phyloP scores from a whole-genome alignment of 2,329 filamentous ascomycete species.

The Didymella pinodella region DNA sequence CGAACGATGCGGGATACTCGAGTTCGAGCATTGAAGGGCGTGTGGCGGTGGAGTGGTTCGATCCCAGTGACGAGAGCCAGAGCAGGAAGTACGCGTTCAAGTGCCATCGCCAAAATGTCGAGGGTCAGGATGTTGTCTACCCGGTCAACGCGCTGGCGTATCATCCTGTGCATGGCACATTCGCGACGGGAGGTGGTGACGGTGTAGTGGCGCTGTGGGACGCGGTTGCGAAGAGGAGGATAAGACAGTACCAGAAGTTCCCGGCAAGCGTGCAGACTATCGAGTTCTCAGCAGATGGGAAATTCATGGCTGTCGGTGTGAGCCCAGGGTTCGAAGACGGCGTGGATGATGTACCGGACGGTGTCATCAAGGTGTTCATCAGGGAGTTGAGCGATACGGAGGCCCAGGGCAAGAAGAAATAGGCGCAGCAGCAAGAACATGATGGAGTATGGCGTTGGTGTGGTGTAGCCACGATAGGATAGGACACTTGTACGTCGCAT shows the following conservation, averaged over 20 bases:
- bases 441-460: conserved; percentile 22
- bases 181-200: conserved; percentile 88
- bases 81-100: conserved; percentile 98
- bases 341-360: conserved; percentile 79
- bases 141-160: conserved; percentile 91
- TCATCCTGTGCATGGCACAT: conserved; percentile 82
- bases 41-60: conserved; percentile 98
- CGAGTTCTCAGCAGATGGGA: conserved; percentile 79
- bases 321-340: conserved; percentile 90
- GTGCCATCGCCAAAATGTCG: conserved; percentile 82
- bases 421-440: background rate
- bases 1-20: conserved; percentile 92
- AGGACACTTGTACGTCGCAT: conserved; percentile 12
- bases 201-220: conserved; percentile 95
- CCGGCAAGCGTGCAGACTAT: conserved; percentile 79
- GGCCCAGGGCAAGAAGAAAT: conserved; percentile 83
- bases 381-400: conserved; percentile 87
- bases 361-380: conserved; percentile 76
- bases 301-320: conserved; percentile 78
- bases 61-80: conserved; percentile 85
- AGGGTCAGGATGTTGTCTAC: conserved; percentile 82
- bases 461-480: background rate
- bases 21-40: conserved; percentile 92
- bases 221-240: conserved; percentile 85
- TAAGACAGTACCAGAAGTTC: conserved; percentile 88